These are phyloP conservation scores for Tuber calosporum DNA, from an alignment of 495 filamentous ascomycete genomes.

Conservation along the genomic window DNA sequence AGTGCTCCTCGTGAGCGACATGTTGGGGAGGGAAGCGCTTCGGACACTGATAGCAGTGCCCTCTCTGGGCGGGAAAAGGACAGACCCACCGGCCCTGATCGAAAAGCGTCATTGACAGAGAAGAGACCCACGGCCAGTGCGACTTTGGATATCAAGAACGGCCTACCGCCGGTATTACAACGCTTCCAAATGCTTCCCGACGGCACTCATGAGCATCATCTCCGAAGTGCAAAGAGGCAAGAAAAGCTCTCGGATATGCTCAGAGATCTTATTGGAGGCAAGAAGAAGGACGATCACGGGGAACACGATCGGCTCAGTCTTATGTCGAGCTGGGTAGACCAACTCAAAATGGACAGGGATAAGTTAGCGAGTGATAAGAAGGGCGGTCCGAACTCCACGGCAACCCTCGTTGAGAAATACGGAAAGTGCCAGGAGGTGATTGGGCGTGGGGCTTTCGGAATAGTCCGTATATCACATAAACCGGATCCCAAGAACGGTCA, in stretches of 20 bases:
- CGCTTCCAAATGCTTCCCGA: slow-evolving; percentile 57
- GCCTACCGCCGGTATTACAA: slow-evolving; percentile 42
- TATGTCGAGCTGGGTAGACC: slow-evolving; percentile 93
- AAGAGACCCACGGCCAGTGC: slow-evolving; percentile 30
- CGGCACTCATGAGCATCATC: slow-evolving; percentile 74
- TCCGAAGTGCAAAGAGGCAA: slow-evolving; percentile 80
- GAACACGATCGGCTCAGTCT: slow-evolving; percentile 77
- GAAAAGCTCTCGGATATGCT: slow-evolving; percentile 93
- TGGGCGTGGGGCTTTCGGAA: slow-evolving; percentile 93
- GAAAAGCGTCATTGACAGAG: slow-evolving; percentile 30
- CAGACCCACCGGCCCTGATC: slow-evolving; percentile 27
- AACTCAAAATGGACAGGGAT: slow-evolving; percentile 75
- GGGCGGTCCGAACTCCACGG: slow-evolving; percentile 66
- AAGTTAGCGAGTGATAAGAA: slow-evolving; percentile 68
- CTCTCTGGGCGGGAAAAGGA: slow-evolving; percentile 26
- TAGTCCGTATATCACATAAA: slow-evolving; percentile 98
- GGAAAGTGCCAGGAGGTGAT: slow-evolving; percentile 98
- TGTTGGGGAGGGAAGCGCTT: slow-evolving; percentile 30
- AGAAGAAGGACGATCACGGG: slow-evolving; percentile 63
- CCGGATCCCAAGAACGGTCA: slow-evolving; percentile 70
- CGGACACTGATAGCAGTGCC: slow-evolving; percentile 38
- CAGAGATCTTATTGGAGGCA: slow-evolving; percentile 67
- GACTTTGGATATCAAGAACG: slow-evolving; percentile 22
- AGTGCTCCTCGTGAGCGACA: slow-evolving; percentile 20
- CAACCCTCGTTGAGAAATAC: slow-evolving; percentile 88